Evolutionary conservation across 2,329 filamentous ascomycete genomes (phyloP), one percentile per base, ranked within the genome.

Genomic region (Diaporthe aspalathi): DNA sequence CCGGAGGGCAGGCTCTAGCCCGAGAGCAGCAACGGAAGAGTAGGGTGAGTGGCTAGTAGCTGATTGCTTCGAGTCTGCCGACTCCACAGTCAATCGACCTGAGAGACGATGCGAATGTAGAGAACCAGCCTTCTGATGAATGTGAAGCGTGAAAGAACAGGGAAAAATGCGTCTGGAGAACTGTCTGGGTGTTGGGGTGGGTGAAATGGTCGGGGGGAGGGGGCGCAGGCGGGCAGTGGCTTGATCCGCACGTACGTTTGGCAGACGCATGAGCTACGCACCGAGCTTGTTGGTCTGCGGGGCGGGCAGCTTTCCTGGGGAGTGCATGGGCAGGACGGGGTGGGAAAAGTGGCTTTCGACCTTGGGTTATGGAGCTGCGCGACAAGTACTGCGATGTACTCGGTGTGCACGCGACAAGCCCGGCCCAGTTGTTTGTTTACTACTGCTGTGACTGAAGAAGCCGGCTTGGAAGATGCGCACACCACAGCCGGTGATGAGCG

Each of bases 241-340:
- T 65, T 50, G 60, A 65, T 49, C 60, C 49, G 60, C 45, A 38
- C 29, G 60, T 38, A 38, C 29, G 60, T 65, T 20, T 65, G 29
- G 60, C 60, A 65, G 60, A 49, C 43, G 60, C 60, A 63, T 50
- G 43, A 63, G 60, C 60, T 63, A 63, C 20, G 60, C 60, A 43
- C 60, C 60, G 60, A 65, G 60, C 60, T 65, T 65, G 60, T 50
- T 65, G 60, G 45, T 50, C 8, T 65, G 60, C 45, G 60, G 60
- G 60, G 60, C 60, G 60, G 60, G 29, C 60, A 65, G 60, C 60
- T 65, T 65, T 65, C 45, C 60, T 50, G 60, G 60, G 60, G 60
- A 32, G 40, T 27, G 45, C 60, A 65, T 50, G 60, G 60, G n/a
- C n/a, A 43, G 60, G 24, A 32, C 5, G 5, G 35, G 5, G 35